phyloP scores from a whole-genome alignment of 352 stramenopile genomes.

The Hyaloperonospora brassicae region DNA sequence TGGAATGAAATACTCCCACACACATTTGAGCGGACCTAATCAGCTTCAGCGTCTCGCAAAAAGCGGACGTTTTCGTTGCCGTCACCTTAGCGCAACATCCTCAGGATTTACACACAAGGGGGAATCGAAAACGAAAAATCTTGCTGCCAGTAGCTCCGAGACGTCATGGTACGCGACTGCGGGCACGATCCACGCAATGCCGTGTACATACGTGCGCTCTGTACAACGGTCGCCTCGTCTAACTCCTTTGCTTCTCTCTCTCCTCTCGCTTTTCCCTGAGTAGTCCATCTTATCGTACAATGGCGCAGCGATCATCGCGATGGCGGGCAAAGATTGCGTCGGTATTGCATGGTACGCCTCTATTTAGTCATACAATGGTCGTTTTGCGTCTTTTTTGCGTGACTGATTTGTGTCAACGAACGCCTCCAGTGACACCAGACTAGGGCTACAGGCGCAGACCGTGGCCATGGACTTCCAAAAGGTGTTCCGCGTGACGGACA shows the following conservation, averaged over 20 bases:
- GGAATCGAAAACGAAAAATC: not conserved
- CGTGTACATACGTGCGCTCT: not conserved
- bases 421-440: slow-evolving; percentile 85
- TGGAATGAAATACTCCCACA: too few species aligned
- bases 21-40: too few species aligned
- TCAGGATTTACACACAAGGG: not conserved
- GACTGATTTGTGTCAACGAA: too few species aligned
- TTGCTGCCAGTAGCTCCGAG: not conserved
- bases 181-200: not conserved
- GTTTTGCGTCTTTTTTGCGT: too few species aligned
- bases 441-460: slow-evolving; percentile 95
- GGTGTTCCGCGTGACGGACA: slow-evolving; percentile 97
- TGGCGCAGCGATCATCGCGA: slow-evolving; percentile 97
- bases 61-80: too few species aligned
- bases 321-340: slow-evolving; percentile 99
- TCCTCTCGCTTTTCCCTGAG: not conserved
- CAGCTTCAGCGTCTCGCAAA: too few species aligned
- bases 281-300: slow-evolving; percentile 95
- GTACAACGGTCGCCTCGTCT: too few species aligned
- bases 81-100: slow-evolving; percentile 1
- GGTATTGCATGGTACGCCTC: slow-evolving; percentile 89
- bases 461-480: slow-evolving; percentile 98
- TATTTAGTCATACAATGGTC: not conserved
- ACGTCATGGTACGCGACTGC: not conserved
- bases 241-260: not conserved